Evolutionary conservation across 2,329 filamentous ascomycete genomes (phyloP).

Genomic region (Dothideomycetidae sp.): DNA sequence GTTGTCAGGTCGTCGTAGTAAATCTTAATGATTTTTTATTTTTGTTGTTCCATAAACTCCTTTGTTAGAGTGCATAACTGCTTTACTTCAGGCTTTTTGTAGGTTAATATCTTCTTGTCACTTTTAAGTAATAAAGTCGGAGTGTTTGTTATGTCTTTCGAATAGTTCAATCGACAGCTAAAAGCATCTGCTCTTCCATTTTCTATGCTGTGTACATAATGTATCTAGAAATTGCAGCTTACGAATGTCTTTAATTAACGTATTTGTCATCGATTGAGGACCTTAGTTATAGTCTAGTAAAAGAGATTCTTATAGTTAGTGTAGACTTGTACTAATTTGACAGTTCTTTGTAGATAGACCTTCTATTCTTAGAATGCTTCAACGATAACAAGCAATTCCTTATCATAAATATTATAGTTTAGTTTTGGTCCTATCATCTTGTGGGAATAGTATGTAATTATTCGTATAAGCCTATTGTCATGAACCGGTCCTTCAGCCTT

Average conservation of each 20-base stretch:
- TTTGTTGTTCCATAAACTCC: not conserved
- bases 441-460: slow-evolving; percentile 7
- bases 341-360: slow-evolving; percentile 8
- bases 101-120: not conserved
- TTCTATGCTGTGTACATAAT: slow-evolving; percentile 3
- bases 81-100: slow-evolving; percentile 1
- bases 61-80: not conserved
- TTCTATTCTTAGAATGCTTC: slow-evolving; percentile 10
- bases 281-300: slow-evolving; percentile 1
- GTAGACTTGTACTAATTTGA: slow-evolving; percentile 2
- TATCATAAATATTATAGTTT: slow-evolving; percentile 12
- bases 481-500: too few species aligned
- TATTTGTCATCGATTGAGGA: slow-evolving; percentile 7
- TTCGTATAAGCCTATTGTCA: slow-evolving; percentile 3
- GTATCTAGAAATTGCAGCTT: slow-evolving; percentile 10
- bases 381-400: slow-evolving; percentile 12
- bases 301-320: slow-evolving; percentile 11
- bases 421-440: slow-evolving; percentile 7
- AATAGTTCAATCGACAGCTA: slow-evolving; percentile 5
- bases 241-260: slow-evolving; percentile 8
- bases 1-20: slow-evolving; percentile 1
- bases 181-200: slow-evolving; percentile 1
- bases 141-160: not conserved
- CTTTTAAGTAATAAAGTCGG: not conserved
- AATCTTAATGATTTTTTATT: not conserved